phyloP scores from a whole-genome alignment of 1,139 yeast genomes.

The Protomyces macrosporus region DNA sequence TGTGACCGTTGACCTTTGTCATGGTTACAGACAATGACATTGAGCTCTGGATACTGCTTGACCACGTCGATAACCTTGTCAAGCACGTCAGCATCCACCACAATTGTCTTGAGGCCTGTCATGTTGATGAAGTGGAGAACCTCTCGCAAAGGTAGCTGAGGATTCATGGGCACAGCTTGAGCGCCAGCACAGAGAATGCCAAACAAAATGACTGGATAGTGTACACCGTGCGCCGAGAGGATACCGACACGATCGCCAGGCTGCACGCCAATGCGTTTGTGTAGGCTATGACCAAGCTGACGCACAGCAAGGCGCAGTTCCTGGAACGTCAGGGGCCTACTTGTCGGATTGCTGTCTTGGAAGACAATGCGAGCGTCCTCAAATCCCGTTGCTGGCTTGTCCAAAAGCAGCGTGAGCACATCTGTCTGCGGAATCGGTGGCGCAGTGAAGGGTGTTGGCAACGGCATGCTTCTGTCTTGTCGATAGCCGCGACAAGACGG shows the following conservation, averaged over 20 bases:
- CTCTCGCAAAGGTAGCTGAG: background rate
- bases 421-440: background rate
- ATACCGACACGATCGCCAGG: background rate
- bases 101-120: background rate
- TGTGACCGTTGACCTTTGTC: background rate
- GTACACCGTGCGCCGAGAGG: background rate
- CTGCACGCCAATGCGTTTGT: background rate
- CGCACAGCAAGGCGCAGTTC: background rate
- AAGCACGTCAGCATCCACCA: background rate
- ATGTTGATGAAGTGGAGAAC: background rate
- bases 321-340: background rate
- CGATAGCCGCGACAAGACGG: too few relatives aligned
- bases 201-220: background rate
- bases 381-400: conserved; percentile 1
- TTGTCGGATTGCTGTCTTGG: background rate
- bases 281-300: background rate
- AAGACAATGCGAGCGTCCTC: background rate
- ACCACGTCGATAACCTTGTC: background rate
- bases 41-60: background rate
- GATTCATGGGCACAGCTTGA: background rate
- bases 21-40: background rate
- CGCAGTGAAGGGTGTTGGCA: conserved; percentile 1
- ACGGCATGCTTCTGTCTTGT: background rate
- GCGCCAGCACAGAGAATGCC: conserved; percentile 14
- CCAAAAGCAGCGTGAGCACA: background rate